Conservation (phyloP, 352 stramenopile genomes). For the Pythium dissimile region DNA sequence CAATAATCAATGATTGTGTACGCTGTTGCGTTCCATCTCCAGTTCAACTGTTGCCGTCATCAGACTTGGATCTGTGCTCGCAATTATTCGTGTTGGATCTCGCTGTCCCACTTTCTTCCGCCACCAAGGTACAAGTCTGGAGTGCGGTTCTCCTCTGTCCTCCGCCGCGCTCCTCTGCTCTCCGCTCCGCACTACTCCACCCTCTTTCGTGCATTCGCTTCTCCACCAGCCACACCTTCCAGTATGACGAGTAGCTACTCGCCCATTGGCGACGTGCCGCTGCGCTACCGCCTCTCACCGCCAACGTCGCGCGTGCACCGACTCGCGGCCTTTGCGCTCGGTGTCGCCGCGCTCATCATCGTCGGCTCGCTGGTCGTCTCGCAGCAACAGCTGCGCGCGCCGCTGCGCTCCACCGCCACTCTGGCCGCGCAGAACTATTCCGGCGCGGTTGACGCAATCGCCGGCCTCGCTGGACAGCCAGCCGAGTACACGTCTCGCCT, state of each 20-base stretch:
- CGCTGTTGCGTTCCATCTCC: background rate
- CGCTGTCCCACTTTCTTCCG: background rate
- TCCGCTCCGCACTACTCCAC: background rate
- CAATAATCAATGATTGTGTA: too few species aligned
- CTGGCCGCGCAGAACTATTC: conserved; percentile 19
- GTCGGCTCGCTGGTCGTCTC: conserved; percentile 17
- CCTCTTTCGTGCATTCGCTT: background rate
- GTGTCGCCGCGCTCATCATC: conserved; percentile 17
- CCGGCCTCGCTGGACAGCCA: conserved; percentile 35
- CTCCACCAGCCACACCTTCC: background rate
- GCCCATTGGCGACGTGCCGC: conserved; percentile 22
- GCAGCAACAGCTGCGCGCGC: background rate
- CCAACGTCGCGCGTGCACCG: conserved; percentile 16
- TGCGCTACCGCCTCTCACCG: conserved; percentile 18
- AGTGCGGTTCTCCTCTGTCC: background rate
- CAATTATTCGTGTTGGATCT: too few species aligned
- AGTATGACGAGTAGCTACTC: conserved; percentile 8
- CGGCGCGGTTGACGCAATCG: conserved; percentile 46
- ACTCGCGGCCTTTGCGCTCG: conserved; percentile 14
- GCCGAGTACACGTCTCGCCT: conserved; percentile 45
- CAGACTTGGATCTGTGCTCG: too few species aligned
- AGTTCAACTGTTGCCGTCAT: background rate
- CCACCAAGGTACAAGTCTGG: too few species aligned
- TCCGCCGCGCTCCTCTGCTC: conserved; percentile 1
- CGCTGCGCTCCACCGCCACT: background rate